phyloP scores from a whole-genome alignment of 306 rosid genomes.

The Luffa aegyptiaca region DNA sequence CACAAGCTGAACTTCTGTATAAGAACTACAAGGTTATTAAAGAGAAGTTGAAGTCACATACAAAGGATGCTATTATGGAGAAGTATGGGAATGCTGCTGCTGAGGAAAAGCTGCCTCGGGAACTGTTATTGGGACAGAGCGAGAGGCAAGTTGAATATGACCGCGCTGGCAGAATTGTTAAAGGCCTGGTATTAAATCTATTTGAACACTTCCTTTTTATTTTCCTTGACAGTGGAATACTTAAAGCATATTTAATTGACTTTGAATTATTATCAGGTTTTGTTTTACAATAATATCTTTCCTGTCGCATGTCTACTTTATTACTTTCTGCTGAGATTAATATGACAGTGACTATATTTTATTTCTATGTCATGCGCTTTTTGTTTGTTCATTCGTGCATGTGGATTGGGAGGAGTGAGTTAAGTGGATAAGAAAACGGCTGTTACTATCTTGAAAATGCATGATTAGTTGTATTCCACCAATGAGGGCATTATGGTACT shows the following conservation, averaged over 20 bases:
- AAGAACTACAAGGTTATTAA: conserved; percentile 46
- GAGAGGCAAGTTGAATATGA: conserved; percentile 59
- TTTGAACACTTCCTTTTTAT: not conserved
- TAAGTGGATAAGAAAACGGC: not conserved
- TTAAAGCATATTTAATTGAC: not conserved
- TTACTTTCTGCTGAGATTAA: not conserved
- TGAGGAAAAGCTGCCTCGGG: conserved; percentile 45
- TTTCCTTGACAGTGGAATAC: not conserved
- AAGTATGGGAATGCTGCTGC: conserved; percentile 55
- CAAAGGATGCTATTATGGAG: conserved; percentile 43
- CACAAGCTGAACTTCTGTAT: conserved; percentile 54
- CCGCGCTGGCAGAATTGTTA: conserved; percentile 48
- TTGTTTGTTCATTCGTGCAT: not conserved
- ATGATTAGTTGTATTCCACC: not conserved
- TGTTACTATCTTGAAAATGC: not conserved
- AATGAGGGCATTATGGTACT: not conserved
- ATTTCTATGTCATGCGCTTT: not conserved
- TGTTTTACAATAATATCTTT: not conserved
- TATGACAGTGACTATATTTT: not conserved
- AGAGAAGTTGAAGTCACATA: conserved; percentile 46
- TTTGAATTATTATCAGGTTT: not conserved
- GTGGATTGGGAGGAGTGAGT: not conserved
- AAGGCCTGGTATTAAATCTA: conserved; percentile 31
- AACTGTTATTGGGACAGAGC: conserved; percentile 52
- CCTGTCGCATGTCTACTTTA: not conserved